A percentile compares a stretch with the other conserved stretches of the same genome.
phyloP scores from a whole-genome alignment of 345 rosid genomes.

The Populus ilicifolia region DNA sequence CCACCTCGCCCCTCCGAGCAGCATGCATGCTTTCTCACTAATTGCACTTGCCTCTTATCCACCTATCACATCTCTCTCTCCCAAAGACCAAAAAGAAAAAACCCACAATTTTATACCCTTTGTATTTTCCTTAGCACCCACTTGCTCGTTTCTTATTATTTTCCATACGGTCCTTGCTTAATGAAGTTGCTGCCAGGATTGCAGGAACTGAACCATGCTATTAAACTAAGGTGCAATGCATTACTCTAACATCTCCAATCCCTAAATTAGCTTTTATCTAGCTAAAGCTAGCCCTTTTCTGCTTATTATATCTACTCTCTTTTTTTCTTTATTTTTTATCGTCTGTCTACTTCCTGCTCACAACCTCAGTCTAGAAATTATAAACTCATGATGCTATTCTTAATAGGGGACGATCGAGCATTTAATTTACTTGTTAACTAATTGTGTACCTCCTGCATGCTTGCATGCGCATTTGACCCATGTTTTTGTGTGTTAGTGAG shows the following conservation, averaged over 20 bases:
- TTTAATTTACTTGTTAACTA: slow-evolving; percentile 21
- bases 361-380: slow-evolving; percentile 46
- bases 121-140: slow-evolving; percentile 8
- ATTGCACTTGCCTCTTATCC: slow-evolving; percentile 11
- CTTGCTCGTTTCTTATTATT: neutral
- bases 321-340: no score
- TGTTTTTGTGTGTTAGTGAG: slow-evolving; percentile 35
- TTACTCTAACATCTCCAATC: slow-evolving; percentile 24
- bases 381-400: slow-evolving; percentile 50
- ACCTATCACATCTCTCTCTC: slow-evolving; percentile 13
- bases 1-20: neutral
- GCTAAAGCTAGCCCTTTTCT: neutral
- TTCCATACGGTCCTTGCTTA: neutral
- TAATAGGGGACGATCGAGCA: slow-evolving; percentile 23
- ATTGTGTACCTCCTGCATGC: slow-evolving; percentile 35
- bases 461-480: slow-evolving; percentile 68
- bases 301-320: neutral
- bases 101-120: neutral
- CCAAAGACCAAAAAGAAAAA: neutral
- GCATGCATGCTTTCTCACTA: slow-evolving; percentile 22
- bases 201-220: slow-evolving; percentile 28
- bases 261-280: slow-evolving; percentile 29
- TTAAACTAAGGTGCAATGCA: slow-evolving; percentile 7
- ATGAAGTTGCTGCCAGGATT: slow-evolving; percentile 28
- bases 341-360: slow-evolving; percentile 31